These are phyloP conservation scores for Coniochaeta sp. DNA, from an alignment of 2,329 filamentous ascomycete species.

Conservation along the genomic window DNA sequence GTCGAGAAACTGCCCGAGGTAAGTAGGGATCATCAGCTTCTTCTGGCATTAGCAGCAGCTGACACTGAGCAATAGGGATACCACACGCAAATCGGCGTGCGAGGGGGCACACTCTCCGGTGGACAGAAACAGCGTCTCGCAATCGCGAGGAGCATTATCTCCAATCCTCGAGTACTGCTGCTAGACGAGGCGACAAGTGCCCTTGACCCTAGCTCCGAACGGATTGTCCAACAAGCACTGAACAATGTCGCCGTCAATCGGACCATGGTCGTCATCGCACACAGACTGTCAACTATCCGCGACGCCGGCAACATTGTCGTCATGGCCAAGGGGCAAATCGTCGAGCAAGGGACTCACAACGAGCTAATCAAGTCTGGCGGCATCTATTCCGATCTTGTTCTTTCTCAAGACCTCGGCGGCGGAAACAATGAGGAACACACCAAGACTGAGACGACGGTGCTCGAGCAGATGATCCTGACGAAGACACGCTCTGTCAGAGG, in stretches of 20 bases:
- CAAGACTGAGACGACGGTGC: neutral
- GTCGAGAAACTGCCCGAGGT: slow-evolving; percentile 42
- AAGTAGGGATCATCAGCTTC: slow-evolving; percentile 2
- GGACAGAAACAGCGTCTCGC: slow-evolving; percentile 61
- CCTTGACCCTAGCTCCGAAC: slow-evolving; percentile 34
- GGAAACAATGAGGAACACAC: slow-evolving; percentile 1
- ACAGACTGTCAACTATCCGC: slow-evolving; percentile 48
- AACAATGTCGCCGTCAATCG: slow-evolving; percentile 48
- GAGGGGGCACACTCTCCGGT: slow-evolving; percentile 59
- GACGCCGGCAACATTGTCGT: slow-evolving; percentile 34
- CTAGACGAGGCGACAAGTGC: slow-evolving; percentile 62
- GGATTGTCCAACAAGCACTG: slow-evolving; percentile 48
- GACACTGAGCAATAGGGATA: slow-evolving; percentile 34
- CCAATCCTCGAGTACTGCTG: slow-evolving; percentile 57
- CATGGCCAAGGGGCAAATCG: slow-evolving; percentile 23
- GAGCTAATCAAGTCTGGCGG: slow-evolving; percentile 16
- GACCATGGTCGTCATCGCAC: slow-evolving; percentile 62
- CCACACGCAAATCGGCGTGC: slow-evolving; percentile 56
- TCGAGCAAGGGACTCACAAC: slow-evolving; percentile 22
- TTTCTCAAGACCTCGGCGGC: slow-evolving; percentile 9
- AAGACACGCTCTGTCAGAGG: slow-evolving; percentile 2
- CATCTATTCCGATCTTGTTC: slow-evolving; percentile 15
- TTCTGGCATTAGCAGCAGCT: too few relatives aligned
- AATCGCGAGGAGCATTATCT: slow-evolving; percentile 59
- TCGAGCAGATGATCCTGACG: neutral